Conservation (phyloP, 2,329 filamentous ascomycete genomes). For the Nectriaceae sp. region DNA sequence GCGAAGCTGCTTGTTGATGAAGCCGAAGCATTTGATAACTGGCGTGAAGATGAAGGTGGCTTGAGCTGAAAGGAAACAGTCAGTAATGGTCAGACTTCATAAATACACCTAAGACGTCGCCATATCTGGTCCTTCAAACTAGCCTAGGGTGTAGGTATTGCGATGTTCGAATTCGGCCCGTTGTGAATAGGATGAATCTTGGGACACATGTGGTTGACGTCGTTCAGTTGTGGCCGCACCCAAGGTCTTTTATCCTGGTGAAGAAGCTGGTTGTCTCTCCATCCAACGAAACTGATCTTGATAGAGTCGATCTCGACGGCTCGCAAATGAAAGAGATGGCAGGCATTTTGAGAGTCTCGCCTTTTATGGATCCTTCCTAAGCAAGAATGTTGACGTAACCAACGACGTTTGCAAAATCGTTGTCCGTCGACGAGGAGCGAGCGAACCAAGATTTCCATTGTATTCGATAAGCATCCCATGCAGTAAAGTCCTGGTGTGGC, state of each 20-base stretch:
- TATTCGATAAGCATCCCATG: background rate
- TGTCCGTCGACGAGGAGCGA: background rate
- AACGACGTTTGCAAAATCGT: background rate
- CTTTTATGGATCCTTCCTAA: too few relatives aligned
- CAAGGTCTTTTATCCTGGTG: background rate
- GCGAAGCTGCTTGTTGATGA: slow-evolving; percentile 50
- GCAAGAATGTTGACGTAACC: background rate
- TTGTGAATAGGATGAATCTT: too few relatives aligned
- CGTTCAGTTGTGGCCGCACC: too few relatives aligned
- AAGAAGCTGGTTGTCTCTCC: background rate
- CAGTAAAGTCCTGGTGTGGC: background rate
- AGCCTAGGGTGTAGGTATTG: too few relatives aligned
- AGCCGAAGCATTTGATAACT: slow-evolving; percentile 32
- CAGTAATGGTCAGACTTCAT: slow-evolving; percentile 5
- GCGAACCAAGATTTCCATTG: too few relatives aligned
- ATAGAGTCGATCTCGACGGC: background rate
- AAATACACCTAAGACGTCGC: slow-evolving; percentile 13
- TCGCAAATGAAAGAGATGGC: background rate
- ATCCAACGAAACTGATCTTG: background rate
- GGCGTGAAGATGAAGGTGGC: slow-evolving; percentile 41
- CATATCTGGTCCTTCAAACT: slow-evolving; percentile 7
- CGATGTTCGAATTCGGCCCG: too few relatives aligned
- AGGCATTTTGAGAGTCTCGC: background rate
- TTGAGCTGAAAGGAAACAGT: slow-evolving; percentile 33
- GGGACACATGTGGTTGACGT: too few relatives aligned